phyloP scores from a whole-genome alignment of 345 rosid species.

The Litchi chinensis region DNA sequence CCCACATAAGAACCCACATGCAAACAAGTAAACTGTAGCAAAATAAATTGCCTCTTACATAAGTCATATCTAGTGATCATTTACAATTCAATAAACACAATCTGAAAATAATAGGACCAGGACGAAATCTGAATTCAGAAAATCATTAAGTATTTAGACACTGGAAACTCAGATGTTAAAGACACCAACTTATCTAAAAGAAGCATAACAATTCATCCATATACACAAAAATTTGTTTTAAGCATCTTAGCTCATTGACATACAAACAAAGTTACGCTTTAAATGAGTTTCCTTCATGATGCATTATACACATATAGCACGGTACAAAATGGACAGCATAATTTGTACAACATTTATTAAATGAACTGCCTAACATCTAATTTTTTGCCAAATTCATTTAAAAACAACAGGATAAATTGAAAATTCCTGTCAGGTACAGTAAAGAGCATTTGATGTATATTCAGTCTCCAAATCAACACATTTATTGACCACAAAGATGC shows the following conservation, averaged over 20 bases:
- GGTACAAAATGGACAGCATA: neutral
- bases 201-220: neutral
- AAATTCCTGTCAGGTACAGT: slow-evolving; percentile 10
- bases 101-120: neutral
- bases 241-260: neutral
- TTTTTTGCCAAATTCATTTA: slow-evolving; percentile 17
- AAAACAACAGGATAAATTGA: slow-evolving; percentile 7
- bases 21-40: neutral
- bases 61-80: neutral
- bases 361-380: slow-evolving; percentile 12
- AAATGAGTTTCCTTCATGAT: neutral
- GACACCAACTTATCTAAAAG: slow-evolving; percentile 9
- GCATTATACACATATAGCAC: neutral
- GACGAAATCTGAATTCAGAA: neutral
- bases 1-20: neutral
- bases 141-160: neutral
- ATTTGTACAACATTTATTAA: slow-evolving; percentile 20
- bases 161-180: neutral
- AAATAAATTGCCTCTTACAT: neutral
- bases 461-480: slow-evolving; percentile 10
- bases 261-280: neutral
- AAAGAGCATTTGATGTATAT: slow-evolving; percentile 6
- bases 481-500: slow-evolving; percentile 15
- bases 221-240: neutral
- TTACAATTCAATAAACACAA: neutral